phyloP scores from a whole-genome alignment of 768 basidiomycete species.

The Agaricus subrufescens region DNA sequence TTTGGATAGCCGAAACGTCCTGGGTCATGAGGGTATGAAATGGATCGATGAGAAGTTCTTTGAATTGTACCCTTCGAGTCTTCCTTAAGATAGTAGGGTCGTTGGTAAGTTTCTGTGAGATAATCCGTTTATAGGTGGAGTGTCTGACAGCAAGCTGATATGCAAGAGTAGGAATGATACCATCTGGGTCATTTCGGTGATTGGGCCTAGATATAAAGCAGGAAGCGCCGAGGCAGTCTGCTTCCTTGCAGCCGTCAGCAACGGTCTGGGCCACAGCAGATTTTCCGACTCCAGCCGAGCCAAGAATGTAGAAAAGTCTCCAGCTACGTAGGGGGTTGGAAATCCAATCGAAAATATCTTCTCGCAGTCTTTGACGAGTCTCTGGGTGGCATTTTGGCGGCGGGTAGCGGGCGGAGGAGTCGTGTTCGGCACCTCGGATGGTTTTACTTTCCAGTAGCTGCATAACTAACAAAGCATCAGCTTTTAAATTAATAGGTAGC shows the following conservation, averaged over 20 bases:
- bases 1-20: background rate
- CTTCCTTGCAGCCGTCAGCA: background rate
- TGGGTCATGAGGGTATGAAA: background rate
- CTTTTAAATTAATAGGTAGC: too few relatives aligned
- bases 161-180: slow-evolving; percentile 4
- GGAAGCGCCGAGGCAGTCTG: background rate
- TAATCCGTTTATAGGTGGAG: background rate
- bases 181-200: background rate
- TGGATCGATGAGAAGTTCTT: background rate
- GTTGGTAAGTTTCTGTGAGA: background rate
- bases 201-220: slow-evolving; percentile 1
- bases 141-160: background rate
- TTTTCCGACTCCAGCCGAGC: slow-evolving; percentile 5
- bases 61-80: background rate
- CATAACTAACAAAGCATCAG: too few relatives aligned
- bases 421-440: background rate
- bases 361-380: background rate
- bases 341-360: background rate
- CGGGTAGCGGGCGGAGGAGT: slow-evolving; percentile 5
- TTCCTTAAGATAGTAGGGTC: background rate
- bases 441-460: too few relatives aligned
- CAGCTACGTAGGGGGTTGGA: background rate
- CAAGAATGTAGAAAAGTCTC: slow-evolving; percentile 3
- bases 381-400: slow-evolving; percentile 5
- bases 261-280: slow-evolving; percentile 4